Evolutionary conservation across 1,284 basidiomycete species (phyloP).

Genomic region (Ganoderma meredithae): DNA sequence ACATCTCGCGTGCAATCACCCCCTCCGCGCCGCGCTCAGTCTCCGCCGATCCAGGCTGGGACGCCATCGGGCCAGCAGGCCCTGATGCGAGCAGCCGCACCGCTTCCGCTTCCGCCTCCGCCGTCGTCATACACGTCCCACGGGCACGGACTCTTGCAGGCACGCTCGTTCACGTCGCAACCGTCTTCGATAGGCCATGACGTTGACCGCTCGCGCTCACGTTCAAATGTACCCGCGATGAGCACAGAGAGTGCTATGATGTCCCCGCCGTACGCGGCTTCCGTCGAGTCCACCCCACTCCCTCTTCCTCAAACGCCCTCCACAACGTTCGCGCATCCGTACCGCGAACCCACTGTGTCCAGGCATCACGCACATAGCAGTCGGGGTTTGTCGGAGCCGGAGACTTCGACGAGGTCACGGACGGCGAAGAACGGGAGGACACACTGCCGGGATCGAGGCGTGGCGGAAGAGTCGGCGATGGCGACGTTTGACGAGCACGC

Average conservation of each 20-base stretch:
- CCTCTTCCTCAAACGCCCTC: slow-evolving; percentile 29
- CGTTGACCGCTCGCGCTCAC: slow-evolving; percentile 19
- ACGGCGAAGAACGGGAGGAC: slow-evolving; percentile 11
- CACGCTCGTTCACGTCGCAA: slow-evolving; percentile 25
- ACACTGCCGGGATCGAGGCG: slow-evolving; percentile 13
- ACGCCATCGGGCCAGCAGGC: slow-evolving; percentile 1
- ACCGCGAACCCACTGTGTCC: slow-evolving; percentile 9
- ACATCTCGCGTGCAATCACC: slow-evolving; percentile 23
- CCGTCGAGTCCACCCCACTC: slow-evolving; percentile 30
- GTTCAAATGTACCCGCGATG: slow-evolving; percentile 7
- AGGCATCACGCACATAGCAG: slow-evolving; percentile 7
- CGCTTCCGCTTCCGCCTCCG: slow-evolving; percentile 22
- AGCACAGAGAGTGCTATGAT: slow-evolving; percentile 1
- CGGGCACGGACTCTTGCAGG: slow-evolving; percentile 20
- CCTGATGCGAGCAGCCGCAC: slow-evolving; percentile 21
- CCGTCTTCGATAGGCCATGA: slow-evolving; percentile 17
- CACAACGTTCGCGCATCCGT: slow-evolving; percentile 28
- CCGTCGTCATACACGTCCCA: slow-evolving; percentile 19
- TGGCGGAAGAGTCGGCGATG: slow-evolving; percentile 18
- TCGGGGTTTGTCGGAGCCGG: slow-evolving; percentile 20
- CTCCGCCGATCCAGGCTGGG: slow-evolving; percentile 18
- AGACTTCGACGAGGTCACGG: slow-evolving; percentile 4
- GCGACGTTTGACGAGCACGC: slow-evolving; percentile 39
- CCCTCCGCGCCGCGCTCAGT: slow-evolving; percentile 20
- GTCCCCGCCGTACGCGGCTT: slow-evolving; percentile 24